Percentiles rank a stretch among this genome's conserved stretches.
Evolutionary conservation across 2,329 filamentous ascomycete genomes (phyloP).

Genomic region (Pseudocercospora fijiensis): DNA sequence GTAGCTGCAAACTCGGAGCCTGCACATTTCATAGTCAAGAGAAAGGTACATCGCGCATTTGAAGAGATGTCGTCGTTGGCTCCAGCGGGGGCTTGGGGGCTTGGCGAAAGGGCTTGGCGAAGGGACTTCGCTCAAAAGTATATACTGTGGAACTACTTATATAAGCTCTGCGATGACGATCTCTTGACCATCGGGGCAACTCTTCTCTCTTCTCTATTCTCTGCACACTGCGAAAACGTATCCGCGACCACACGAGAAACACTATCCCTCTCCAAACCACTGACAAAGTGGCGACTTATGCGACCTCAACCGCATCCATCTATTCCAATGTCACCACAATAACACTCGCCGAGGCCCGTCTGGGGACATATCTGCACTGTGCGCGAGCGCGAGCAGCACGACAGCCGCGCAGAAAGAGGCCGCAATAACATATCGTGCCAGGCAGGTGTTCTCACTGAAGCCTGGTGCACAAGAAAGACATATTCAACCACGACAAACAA

Average conservation of each 20-base stretch:
- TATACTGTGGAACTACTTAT: too few species aligned
- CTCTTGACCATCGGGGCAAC: neutral
- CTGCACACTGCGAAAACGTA: neutral
- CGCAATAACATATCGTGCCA: constrained; percentile 24
- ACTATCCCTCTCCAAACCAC: neutral
- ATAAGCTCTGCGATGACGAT: neutral
- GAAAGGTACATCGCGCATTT: too few species aligned
- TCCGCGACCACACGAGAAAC: neutral
- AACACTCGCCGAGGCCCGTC: constrained; percentile 27
- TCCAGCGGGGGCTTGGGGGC: neutral
- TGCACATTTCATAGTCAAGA: too few species aligned
- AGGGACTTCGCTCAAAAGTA: neutral
- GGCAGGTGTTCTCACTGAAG: constrained; percentile 1
- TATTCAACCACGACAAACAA: constrained; percentile 1
- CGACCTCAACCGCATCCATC: neutral
- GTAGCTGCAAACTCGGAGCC: too few species aligned
- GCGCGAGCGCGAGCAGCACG: neutral
- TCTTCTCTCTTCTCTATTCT: neutral
- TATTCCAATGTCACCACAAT: constrained; percentile 29
- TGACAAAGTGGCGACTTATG: constrained; percentile 13
- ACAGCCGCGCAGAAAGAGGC: constrained; percentile 15
- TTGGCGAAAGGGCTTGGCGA: neutral
- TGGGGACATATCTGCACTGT: neutral
- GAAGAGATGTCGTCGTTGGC: neutral
- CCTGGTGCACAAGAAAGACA: constrained; percentile 1